These are phyloP conservation scores for Backusella tuberculispora DNA, from an alignment of 192 early-diverging fungal genomes.

Conservation along the genomic window DNA sequence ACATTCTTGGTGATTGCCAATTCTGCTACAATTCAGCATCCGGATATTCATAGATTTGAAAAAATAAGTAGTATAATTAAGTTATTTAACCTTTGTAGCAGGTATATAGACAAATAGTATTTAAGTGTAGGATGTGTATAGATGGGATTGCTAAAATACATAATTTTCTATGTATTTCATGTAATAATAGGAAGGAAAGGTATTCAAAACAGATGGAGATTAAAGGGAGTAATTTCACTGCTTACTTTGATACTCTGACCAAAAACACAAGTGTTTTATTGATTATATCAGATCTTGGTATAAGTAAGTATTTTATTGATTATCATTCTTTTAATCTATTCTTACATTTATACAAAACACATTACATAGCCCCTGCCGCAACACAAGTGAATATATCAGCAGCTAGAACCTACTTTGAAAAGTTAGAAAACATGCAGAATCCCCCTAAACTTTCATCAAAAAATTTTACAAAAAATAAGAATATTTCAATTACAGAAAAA, in stretches of 20 bases:
- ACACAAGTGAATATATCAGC: constrained; percentile 81
- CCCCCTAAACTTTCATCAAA: background rate
- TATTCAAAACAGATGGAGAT: constrained; percentile 88
- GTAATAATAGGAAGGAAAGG: background rate
- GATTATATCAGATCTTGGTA: constrained; percentile 77
- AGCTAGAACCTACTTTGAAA: constrained; percentile 82
- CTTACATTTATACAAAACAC: background rate
- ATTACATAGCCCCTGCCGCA: constrained; percentile 70
- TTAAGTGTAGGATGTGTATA: background rate
- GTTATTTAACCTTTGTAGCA: constrained; percentile 86
- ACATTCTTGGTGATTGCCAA: constrained; percentile 96
- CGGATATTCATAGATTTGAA: constrained; percentile 85
- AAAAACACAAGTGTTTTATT: constrained; percentile 87
- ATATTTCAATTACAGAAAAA: too few species aligned
- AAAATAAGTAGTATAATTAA: constrained; percentile 93
- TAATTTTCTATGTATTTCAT: constrained; percentile 27
- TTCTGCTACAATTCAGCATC: constrained; percentile 60
- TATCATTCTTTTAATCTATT: background rate
- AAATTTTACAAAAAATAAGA: background rate
- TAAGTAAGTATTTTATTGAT: constrained; percentile 62
- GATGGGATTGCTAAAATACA: background rate
- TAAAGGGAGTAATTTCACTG: constrained; percentile 70
- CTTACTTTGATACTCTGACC: constrained; percentile 82
- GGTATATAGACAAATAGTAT: constrained; percentile 36
- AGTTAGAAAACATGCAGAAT: constrained; percentile 56